Evolutionary conservation across 2,329 filamentous ascomycete genomes (phyloP).

Genomic region (Stachybotrys chartarum): DNA sequence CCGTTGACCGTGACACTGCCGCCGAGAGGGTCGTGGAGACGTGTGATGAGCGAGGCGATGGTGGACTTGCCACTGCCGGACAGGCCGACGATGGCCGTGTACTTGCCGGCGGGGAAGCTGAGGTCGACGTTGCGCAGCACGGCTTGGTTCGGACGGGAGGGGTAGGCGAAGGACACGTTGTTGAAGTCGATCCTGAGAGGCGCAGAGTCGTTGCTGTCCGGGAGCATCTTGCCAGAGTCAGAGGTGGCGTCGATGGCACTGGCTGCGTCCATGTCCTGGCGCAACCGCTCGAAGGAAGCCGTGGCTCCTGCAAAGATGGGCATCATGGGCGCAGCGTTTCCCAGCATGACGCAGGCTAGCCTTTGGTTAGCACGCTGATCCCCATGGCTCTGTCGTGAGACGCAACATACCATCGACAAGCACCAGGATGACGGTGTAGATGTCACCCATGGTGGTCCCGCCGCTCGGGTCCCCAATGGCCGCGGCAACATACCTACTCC

Average conservation of each 20-base stretch:
- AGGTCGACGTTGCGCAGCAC: constrained; percentile 38
- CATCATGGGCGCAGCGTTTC: constrained; percentile 55
- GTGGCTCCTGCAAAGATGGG: constrained; percentile 53
- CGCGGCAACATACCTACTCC: constrained; percentile 43
- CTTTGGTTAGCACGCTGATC: constrained; percentile 7
- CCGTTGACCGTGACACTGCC: constrained; percentile 42
- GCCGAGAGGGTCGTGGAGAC: constrained; percentile 49
- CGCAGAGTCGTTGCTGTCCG: constrained; percentile 30
- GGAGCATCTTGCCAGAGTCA: constrained; percentile 30
- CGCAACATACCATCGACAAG: constrained; percentile 46
- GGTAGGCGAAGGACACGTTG: constrained; percentile 37
- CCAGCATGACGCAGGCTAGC: constrained; percentile 51
- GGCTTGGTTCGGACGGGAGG: constrained; percentile 31
- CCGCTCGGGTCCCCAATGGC: constrained; percentile 24
- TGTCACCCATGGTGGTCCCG: constrained; percentile 33
- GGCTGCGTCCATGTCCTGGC: constrained; percentile 47
- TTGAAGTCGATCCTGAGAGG: constrained; percentile 25
- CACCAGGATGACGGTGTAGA: constrained; percentile 59
- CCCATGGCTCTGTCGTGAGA: no score
- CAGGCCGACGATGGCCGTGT: constrained; percentile 51
- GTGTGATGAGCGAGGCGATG: constrained; percentile 44
- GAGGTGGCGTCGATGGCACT: constrained; percentile 36
- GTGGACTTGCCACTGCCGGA: constrained; percentile 54
- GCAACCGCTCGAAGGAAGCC: constrained; percentile 50
- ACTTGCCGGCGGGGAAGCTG: constrained; percentile 38